A percentile compares a stretch with the other conserved stretches of the same genome.
Evolutionary conservation across 768 basidiomycete genomes (phyloP).

Genomic region (Kwoniella shandongensis): DNA sequence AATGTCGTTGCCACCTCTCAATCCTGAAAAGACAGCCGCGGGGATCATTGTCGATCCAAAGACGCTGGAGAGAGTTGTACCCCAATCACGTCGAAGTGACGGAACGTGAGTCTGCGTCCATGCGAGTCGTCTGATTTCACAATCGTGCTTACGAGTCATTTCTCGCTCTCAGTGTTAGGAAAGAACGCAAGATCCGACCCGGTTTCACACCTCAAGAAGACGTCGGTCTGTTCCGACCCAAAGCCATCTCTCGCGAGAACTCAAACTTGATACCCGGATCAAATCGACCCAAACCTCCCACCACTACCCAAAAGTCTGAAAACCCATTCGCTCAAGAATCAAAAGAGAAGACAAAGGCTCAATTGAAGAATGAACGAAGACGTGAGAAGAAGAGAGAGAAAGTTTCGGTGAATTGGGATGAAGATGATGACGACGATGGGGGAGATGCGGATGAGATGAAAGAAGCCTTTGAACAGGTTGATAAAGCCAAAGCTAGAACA

Average conservation of each 20-base stretch:
- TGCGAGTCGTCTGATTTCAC: background rate
- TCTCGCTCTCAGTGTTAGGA: conserved; percentile 86
- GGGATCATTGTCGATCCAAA: conserved; percentile 84
- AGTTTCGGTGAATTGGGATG: conserved; percentile 60
- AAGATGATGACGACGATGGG: conserved; percentile 77
- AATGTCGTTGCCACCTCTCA: conserved; percentile 76
- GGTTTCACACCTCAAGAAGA: conserved; percentile 96
- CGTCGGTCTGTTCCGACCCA: conserved; percentile 77
- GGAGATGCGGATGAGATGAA: conserved; percentile 57
- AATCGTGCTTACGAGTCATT: conserved; percentile 7
- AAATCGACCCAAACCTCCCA: conserved; percentile 60
- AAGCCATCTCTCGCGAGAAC: conserved; percentile 58
- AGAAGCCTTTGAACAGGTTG: conserved; percentile 36
- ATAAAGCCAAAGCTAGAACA: conserved; percentile 11
- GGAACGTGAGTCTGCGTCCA: conserved; percentile 71
- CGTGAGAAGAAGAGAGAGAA: conserved; percentile 74
- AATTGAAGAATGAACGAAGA: conserved; percentile 79
- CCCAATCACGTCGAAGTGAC: conserved; percentile 75
- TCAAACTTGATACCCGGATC: conserved; percentile 84
- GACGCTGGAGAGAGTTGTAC: conserved; percentile 83
- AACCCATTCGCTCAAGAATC: conserved; percentile 28
- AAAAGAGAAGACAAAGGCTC: conserved; percentile 54
- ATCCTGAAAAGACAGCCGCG: conserved; percentile 67
- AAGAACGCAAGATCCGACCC: conserved; percentile 83
- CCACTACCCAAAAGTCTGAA: conserved; percentile 3